These are phyloP conservation scores for Paraphaeosphaeria sporulosa DNA, from an alignment of 2,329 filamentous ascomycete genomes.

Conservation along the genomic window DNA sequence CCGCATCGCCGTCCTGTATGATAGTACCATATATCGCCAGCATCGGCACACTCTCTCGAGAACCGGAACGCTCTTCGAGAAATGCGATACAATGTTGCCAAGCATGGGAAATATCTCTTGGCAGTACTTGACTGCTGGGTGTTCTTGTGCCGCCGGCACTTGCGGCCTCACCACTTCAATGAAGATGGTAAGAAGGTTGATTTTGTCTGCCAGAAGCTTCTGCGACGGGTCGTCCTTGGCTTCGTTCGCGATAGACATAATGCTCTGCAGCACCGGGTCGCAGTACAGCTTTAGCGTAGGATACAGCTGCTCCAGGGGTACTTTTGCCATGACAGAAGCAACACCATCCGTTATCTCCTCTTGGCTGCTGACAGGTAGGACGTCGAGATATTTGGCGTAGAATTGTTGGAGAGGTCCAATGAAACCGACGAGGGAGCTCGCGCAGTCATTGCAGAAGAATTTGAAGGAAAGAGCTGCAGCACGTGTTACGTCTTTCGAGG, in stretches of 20 bases:
- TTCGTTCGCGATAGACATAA: constrained; percentile 87
- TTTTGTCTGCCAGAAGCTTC: constrained; percentile 86
- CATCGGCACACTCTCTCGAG: constrained; percentile 92
- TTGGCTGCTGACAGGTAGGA: constrained; percentile 83
- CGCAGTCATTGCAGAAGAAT: constrained; percentile 96
- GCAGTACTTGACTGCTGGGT: constrained; percentile 96
- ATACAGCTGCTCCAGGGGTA: constrained; percentile 82
- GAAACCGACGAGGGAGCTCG: constrained; percentile 81
- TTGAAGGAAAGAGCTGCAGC: constrained; percentile 94
- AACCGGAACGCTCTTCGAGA: constrained; percentile 84
- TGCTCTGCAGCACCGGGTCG: constrained; percentile 83
- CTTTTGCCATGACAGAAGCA: constrained; percentile 86
- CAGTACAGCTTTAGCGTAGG: constrained; percentile 89
- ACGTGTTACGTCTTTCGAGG: constrained; percentile 87
- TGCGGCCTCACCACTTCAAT: constrained; percentile 80
- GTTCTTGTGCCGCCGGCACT: constrained; percentile 71
- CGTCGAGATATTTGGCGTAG: constrained; percentile 88
- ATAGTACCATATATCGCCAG: constrained; percentile 97
- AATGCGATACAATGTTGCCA: constrained; percentile 85
- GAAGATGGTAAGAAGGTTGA: constrained; percentile 92
- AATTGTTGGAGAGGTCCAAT: constrained; percentile 89
- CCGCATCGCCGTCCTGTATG: constrained; percentile 87
- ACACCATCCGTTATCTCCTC: constrained; percentile 97
- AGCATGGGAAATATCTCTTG: constrained; percentile 90
- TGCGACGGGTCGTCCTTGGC: constrained; percentile 85